Evolutionary conservation across 768 basidiomycete species (phyloP).

Genomic region (Tricholoma furcatifolium): DNA sequence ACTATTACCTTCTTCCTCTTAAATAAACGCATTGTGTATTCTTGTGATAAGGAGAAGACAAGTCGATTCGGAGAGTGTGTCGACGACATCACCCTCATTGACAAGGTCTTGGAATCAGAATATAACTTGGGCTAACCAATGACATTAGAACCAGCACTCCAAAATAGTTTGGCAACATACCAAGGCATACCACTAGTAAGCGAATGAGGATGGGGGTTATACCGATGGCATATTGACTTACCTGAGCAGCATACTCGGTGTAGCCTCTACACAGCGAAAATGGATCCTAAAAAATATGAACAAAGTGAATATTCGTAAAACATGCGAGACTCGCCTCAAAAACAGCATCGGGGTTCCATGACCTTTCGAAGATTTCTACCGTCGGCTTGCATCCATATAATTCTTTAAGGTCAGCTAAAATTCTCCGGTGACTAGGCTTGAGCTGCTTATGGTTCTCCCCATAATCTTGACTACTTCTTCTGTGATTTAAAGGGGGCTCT

Average conservation of each 20-base stretch:
- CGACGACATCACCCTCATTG: conserved; percentile 57
- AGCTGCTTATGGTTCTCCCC: conserved; percentile 34
- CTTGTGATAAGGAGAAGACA: conserved; percentile 57
- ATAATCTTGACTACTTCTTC: conserved; percentile 35
- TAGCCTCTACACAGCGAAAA: conserved; percentile 48
- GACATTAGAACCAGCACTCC: conserved; percentile 4
- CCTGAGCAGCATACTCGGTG: conserved; percentile 53
- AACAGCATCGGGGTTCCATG: conserved; percentile 52
- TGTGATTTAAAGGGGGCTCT: conserved; percentile 30
- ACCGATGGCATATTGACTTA: conserved; percentile 25
- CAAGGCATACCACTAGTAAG: conserved; percentile 49
- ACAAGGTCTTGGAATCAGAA: conserved; percentile 47
- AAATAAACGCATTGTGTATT: conserved; percentile 55
- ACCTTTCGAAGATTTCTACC: conserved; percentile 47
- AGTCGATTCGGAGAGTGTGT: conserved; percentile 58
- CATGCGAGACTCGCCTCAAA: conserved; percentile 43
- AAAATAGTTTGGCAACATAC: conserved; percentile 27
- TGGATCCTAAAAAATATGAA: conserved; percentile 41
- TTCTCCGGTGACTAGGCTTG: conserved; percentile 41
- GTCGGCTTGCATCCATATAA: conserved; percentile 57
- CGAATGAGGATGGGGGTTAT: neutral
- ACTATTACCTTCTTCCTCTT: conserved; percentile 50
- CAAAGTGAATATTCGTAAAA: neutral
- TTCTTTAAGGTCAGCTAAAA: conserved; percentile 57
- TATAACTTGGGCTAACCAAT: conserved; percentile 50